These are phyloP conservation scores for Xylariaceae sp. DNA, from an alignment of 2,329 filamentous ascomycete genomes.

Conservation along the genomic window DNA sequence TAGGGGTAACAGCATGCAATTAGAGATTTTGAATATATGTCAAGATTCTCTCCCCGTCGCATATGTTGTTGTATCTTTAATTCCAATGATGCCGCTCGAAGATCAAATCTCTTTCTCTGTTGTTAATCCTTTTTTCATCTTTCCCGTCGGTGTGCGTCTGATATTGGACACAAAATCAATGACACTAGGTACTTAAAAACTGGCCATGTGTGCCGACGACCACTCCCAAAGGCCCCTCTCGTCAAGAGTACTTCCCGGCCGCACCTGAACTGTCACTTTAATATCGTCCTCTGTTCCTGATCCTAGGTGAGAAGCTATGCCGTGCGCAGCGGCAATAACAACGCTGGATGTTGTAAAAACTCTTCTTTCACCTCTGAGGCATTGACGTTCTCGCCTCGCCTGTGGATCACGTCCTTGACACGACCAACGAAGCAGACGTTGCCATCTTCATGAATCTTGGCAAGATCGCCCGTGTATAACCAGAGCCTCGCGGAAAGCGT, in stretches of 20 bases:
- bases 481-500: neutral
- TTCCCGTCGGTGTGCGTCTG: conserved; percentile 1
- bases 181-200: conserved; percentile 3
- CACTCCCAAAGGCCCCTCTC: conserved; percentile 2
- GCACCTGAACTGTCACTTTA: neutral
- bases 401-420: conserved; percentile 2
- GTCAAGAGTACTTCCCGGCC: neutral
- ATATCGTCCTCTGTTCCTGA: conserved; percentile 4
- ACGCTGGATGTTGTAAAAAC: conserved; percentile 3
- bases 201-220: neutral
- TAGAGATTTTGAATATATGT: no score
- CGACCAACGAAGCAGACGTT: conserved; percentile 1
- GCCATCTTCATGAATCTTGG: neutral
- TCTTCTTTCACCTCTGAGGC: conserved; percentile 2
- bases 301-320: conserved; percentile 1
- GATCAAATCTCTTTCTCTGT: neutral
- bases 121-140: conserved; percentile 1
- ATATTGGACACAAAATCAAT: conserved; percentile 1
- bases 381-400: conserved; percentile 4
- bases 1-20: no score
- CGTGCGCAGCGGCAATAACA: neutral
- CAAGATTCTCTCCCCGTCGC: no score
- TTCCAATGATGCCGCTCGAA: conserved; percentile 1
- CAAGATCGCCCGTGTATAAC: conserved; percentile 3
- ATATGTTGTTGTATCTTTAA: no score